Evolutionary conservation across 2,329 filamentous ascomycete species (phyloP).

Genomic region (Sporothrix brunneoviolacea): DNA sequence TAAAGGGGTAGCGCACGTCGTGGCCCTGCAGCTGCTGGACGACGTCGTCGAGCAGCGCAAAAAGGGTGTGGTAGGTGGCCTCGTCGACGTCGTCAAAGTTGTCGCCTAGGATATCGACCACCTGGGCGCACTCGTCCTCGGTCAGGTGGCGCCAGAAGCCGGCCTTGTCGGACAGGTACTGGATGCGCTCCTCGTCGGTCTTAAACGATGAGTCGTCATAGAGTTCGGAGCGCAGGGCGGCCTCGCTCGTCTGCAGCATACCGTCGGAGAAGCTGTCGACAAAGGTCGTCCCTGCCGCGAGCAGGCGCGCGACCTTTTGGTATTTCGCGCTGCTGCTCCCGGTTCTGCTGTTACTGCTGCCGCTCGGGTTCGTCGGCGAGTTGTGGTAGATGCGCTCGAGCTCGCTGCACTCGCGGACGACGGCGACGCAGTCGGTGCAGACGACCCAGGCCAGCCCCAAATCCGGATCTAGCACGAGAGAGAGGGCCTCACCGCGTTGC

Average conservation of each 20-base stretch:
- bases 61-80: conserved; percentile 47
- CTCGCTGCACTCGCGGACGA: conserved; percentile 70
- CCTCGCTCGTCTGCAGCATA: conserved; percentile 60
- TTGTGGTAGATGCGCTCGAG: conserved; percentile 74
- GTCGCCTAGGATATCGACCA: conserved; percentile 63
- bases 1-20: conserved; percentile 49
- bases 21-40: conserved; percentile 24
- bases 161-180: conserved; percentile 69
- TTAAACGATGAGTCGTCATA: conserved; percentile 65
- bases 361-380: conserved; percentile 24
- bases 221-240: conserved; percentile 64
- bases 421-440: conserved; percentile 72
- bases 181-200: conserved; percentile 66
- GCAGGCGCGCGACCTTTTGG: conserved; percentile 51
- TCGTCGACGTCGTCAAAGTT: conserved; percentile 54
- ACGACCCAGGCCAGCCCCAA: conserved; percentile 75
- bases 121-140: conserved; percentile 68
- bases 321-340: too few species aligned
- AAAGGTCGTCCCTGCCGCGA: conserved; percentile 65
- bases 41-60: conserved; percentile 41
- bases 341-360: not conserved
- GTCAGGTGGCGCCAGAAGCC: conserved; percentile 73
- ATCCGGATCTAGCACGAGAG: conserved; percentile 65
- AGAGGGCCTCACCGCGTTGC: conserved; percentile 73
- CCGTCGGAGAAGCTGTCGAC: conserved; percentile 63